Evolutionary conservation across 768 basidiomycete genomes (phyloP), one percentile per base, ranked within the genome.

Genomic region (Tephrocybe sp.): DNA sequence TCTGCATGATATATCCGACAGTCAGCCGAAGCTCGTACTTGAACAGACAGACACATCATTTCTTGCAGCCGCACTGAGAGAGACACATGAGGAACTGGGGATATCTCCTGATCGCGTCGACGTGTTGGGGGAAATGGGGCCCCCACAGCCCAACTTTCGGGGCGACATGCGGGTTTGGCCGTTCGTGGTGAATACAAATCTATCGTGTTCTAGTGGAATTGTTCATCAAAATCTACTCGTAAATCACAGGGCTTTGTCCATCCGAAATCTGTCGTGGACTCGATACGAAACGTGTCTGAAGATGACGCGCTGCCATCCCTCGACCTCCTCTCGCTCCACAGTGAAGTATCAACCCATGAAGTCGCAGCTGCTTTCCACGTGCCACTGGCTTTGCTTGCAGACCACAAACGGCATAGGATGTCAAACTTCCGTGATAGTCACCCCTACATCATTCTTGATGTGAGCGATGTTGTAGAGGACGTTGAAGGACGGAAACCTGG

Each of bases 21-120:
- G n/a, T n/a, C n/a, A n/a, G n/a, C 49, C 19, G 49, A 18, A 43
- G 4, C 47, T 49, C 18, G 25, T 34, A 35, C 27, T 32, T 39
- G 50, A 49, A 35, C 47, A 53, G 56, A 42, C 59, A 80, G 84
- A 75, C 68, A 52, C 82, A 86, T 80, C 82, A 0, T 73, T 82
- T 32, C 57, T 80, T 18, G 70, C 73, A 36, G 72, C 82, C 5
- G 89, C 87, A 9, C 63, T 91, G 31, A 72, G 89, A 42, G 89
- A 92, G 69, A 85, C 87, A 0, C 69, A 76, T 18, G 89, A 92
- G 62, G 89, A 92, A 62, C 64, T 89, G 38, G 86, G 86, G 5
- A 73, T 91, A 37, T 60, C 64, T 26, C 75, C 83, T n/a, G 60
- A 67, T 28, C 77, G 79, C 54, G 70, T 92, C 18, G 83, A 90